Percentiles rank a stretch among this genome's conserved stretches.
Conservation (phyloP, 1,284 basidiomycete genomes). For the Cerrena zonata region DNA sequence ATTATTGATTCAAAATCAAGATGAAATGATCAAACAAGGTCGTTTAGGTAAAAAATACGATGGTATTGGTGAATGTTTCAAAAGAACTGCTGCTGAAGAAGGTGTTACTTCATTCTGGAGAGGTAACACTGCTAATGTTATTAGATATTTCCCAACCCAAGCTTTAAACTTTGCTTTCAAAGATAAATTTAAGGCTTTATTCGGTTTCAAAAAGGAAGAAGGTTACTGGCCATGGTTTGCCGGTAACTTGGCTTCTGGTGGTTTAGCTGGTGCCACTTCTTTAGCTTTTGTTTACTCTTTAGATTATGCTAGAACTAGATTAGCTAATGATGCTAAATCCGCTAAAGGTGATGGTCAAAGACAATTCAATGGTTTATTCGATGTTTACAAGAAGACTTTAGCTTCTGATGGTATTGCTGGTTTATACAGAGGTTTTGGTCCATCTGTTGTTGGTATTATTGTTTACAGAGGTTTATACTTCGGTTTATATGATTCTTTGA, state of each 20-base stretch:
- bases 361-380: constrained; percentile 42
- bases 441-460: constrained; percentile 56
- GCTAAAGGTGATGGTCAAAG: constrained; percentile 34
- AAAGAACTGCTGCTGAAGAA: constrained; percentile 49
- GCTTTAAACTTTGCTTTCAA: constrained; percentile 52
- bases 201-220: constrained; percentile 50
- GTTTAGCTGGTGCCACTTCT: constrained; percentile 42
- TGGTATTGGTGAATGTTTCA: constrained; percentile 57
- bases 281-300: constrained; percentile 55
- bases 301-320: constrained; percentile 57
- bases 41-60: constrained; percentile 52
- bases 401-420: constrained; percentile 45
- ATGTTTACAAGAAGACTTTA: constrained; percentile 50
- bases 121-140: constrained; percentile 58
- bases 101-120: constrained; percentile 54
- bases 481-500: constrained; percentile 51
- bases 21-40: constrained; percentile 48
- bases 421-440: constrained; percentile 59
- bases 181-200: constrained; percentile 43
- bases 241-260: constrained; percentile 43
- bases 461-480: constrained; percentile 59
- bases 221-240: constrained; percentile 50
- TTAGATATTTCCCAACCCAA: constrained; percentile 65
- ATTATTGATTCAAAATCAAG: constrained; percentile 67
- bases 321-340: constrained; percentile 49